Base-by-base conservation (phyloP, 2,329 filamentous ascomycete species). In the Paradendryphiella salina region DNA sequence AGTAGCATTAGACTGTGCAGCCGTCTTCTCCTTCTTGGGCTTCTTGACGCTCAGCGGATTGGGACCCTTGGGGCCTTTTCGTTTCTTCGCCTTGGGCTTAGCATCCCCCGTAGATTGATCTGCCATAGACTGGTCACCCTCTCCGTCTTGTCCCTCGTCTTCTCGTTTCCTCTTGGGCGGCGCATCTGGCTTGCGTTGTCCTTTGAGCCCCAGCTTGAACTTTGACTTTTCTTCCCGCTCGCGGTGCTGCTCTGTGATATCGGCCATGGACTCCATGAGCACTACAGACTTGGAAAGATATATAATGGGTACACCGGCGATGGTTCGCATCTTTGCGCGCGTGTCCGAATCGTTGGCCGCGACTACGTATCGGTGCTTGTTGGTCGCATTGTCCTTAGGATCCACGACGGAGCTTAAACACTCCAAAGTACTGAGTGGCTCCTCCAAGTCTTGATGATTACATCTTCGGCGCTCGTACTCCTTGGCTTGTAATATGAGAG, bases 281-380 rank as follows among this genome's bases (percentile, higher is more conserved):
- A 93, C 89, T 46, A 95, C 88, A 54, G 86, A 89, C 48, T 88
- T 80, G 58, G 85, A 85, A 59, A 93, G 87, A 69, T 93, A 93
- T 38, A 94, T 82, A 54, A 93, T 71, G 15, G 89, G 89, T 40
- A 90, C 86, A 15, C 88, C 89, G 18, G 83, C 80, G 15, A 92
- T 80, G n/a, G 73, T 75, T 42, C 88, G 80, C 76, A 93, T 79
- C 59, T 78, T 76, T 38, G 80, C 78, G 59, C 89, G 77, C 37
- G 89, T 79, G 34, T 84, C 82, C 18, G 78, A 73, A 57, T 87
- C 86, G 72, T 93, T 89, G 55, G 83, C 87, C 7, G 89, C 89
- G 15, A 93, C 85, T 10, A 90, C 83, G 67, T 93, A 93, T 51
- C 87, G 81, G 67, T 91, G 84, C 75, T 90, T 90, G 71, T 94